A percentile compares a stretch with the other conserved stretches of the same genome.
These are phyloP conservation scores for Nicotiana paniculata DNA, from an alignment of 257 asterid genomes.

Conservation along the genomic window DNA sequence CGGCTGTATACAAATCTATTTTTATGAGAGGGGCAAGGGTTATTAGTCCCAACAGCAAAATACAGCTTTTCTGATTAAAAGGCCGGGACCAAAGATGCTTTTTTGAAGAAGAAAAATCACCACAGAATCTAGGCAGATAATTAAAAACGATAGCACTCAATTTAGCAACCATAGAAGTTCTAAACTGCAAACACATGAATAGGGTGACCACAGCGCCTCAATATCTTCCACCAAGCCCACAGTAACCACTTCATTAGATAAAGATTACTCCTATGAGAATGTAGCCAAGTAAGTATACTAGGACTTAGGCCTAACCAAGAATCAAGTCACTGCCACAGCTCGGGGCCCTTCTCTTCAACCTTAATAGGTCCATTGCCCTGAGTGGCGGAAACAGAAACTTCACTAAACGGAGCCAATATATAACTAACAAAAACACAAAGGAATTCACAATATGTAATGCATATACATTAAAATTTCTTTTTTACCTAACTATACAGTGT, in stretches of 20 bases:
- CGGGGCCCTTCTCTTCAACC: slow-evolving; percentile 9
- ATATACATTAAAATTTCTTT: no score
- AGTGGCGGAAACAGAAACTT: no score
- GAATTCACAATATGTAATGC: no score
- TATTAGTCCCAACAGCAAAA: neutral
- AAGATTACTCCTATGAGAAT: slow-evolving; percentile 17
- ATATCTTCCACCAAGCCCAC: slow-evolving; percentile 7
- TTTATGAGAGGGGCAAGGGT: neutral
- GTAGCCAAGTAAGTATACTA: slow-evolving; percentile 15
- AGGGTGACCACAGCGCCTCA: slow-evolving; percentile 33
- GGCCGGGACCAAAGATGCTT: neutral
- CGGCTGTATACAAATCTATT: no score
- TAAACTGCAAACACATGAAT: slow-evolving; percentile 49
- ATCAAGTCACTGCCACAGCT: slow-evolving; percentile 19
- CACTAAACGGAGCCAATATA: no score
- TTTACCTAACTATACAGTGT: no score
- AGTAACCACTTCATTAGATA: slow-evolving; percentile 7
- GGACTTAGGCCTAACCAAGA: slow-evolving; percentile 17
- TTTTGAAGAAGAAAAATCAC: neutral
- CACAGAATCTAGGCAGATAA: slow-evolving; percentile 10
- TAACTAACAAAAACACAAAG: no score
- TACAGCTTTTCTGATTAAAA: neutral
- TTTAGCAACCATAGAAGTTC: slow-evolving; percentile 31
- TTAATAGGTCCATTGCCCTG: neutral
- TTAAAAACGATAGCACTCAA: slow-evolving; percentile 17